A percentile compares a stretch with the other conserved stretches of the same genome.
phyloP scores from a whole-genome alignment of 495 filamentous ascomycete species.

The Talaromyces stipitatus region DNA sequence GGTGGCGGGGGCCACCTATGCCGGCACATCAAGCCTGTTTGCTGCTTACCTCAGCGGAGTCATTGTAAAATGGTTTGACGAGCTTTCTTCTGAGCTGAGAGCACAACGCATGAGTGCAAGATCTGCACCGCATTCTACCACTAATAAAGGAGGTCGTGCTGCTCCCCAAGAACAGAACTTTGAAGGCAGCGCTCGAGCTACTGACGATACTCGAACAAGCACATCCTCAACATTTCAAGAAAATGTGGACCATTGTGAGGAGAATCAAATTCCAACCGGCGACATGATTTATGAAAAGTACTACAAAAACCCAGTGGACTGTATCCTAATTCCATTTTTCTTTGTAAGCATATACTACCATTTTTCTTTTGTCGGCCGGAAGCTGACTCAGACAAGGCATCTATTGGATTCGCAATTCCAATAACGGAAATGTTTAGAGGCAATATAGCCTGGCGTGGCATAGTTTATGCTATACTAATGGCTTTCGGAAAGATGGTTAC shows the following conservation, averaged over 20 bases:
- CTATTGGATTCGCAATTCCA: slow-evolving; percentile 73
- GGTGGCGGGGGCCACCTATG: slow-evolving; percentile 52
- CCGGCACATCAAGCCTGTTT: slow-evolving; percentile 62
- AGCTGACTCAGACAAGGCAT: slow-evolving; percentile 36
- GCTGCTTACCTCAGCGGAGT: slow-evolving; percentile 63
- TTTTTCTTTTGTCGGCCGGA: not conserved
- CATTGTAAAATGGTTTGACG: slow-evolving; percentile 48
- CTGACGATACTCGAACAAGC: not conserved
- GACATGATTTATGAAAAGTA: slow-evolving; percentile 47
- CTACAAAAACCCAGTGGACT: slow-evolving; percentile 39
- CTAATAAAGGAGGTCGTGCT: not conserved
- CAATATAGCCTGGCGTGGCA: slow-evolving; percentile 59
- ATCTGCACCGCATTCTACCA: not conserved
- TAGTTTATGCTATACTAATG: slow-evolving; percentile 69
- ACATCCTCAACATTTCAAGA: not conserved
- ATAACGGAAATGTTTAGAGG: slow-evolving; percentile 61
- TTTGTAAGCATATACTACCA: slow-evolving; percentile 44
- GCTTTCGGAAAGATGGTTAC: slow-evolving; percentile 53
- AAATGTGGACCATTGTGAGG: not conserved
- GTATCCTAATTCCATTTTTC: slow-evolving; percentile 65
- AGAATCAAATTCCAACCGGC: slow-evolving; percentile 18
- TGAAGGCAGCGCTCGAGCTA: not conserved
- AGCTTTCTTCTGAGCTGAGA: slow-evolving; percentile 4
- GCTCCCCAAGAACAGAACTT: too few relatives aligned
- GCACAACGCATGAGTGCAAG: not conserved